Evolutionary conservation across 371 early-diverging fungal species (phyloP).

Genomic region (Umbelopsis sp.): DNA sequence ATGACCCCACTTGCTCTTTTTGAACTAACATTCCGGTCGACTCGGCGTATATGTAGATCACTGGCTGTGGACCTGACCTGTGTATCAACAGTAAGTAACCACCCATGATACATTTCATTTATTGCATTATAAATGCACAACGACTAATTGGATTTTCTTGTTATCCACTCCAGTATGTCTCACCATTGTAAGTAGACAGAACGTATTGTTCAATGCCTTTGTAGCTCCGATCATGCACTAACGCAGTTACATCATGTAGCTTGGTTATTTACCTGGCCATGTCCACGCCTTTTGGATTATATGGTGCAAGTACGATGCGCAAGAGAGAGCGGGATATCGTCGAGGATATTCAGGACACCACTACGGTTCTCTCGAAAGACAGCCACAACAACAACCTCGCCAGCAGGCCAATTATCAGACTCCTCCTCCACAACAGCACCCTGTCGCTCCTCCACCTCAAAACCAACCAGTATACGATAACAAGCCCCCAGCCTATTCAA

Average conservation of each 20-base stretch:
- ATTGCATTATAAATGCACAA: not conserved
- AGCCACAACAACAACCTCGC: not conserved
- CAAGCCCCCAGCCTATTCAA: conserved; percentile 1
- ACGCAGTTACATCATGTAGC: not conserved
- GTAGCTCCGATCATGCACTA: not conserved
- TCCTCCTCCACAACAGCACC: not conserved
- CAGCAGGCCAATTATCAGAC: not conserved
- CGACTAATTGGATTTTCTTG: not conserved
- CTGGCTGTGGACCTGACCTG: conserved; percentile 8
- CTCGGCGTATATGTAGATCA: not conserved
- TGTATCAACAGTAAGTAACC: conserved; percentile 8
- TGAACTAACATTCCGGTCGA: not conserved
- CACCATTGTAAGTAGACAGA: conserved; percentile 8
- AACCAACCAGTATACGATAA: not conserved
- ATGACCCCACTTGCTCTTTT: not conserved
- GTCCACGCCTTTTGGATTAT: conserved; percentile 11
- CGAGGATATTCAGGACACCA: not conserved
- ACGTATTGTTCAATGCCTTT: not conserved
- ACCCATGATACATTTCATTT: not conserved
- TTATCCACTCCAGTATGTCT: not conserved
- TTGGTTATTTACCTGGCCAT: conserved; percentile 6
- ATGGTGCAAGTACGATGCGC: conserved; percentile 9
- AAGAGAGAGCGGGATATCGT: not conserved
- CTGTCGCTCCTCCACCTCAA: conserved; percentile 9
- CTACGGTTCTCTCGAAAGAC: not conserved